phyloP scores from a whole-genome alignment of 2,329 filamentous ascomycete species.

The Microthyrium microscopicum region DNA sequence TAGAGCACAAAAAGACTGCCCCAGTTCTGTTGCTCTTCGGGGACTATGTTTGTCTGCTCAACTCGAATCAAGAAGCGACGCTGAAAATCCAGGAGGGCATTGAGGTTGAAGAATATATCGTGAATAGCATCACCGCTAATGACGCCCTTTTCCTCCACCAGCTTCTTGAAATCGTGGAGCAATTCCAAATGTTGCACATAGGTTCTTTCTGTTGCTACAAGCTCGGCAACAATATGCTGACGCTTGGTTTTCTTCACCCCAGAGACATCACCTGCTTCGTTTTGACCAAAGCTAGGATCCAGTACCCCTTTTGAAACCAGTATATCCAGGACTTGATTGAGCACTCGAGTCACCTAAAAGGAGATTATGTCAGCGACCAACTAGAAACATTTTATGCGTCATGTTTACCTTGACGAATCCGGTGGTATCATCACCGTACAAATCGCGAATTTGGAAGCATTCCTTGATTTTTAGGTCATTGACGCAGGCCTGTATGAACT shows the following conservation, averaged over 20 bases:
- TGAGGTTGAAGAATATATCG: constrained; percentile 92
- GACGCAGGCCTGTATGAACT: constrained; percentile 80
- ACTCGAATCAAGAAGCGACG: constrained; percentile 88
- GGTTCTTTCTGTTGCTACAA: constrained; percentile 90
- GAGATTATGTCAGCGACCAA: constrained; percentile 8
- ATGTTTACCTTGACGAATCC: constrained; percentile 74
- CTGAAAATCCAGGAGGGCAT: constrained; percentile 87
- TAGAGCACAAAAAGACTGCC: constrained; percentile 77
- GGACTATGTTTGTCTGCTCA: constrained; percentile 81
- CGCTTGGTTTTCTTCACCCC: constrained; percentile 38
- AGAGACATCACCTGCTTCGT: constrained; percentile 21
- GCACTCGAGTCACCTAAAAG: constrained; percentile 63
- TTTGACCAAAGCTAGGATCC: constrained; percentile 37
- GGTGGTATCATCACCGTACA: constrained; percentile 87
- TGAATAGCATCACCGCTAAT: constrained; percentile 83
- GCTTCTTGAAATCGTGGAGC: constrained; percentile 78
- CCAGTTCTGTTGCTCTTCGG: constrained; percentile 69
- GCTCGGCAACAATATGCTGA: constrained; percentile 78
- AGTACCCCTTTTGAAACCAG: constrained; percentile 65
- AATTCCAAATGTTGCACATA: constrained; percentile 96
- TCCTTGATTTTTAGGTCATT: constrained; percentile 64
- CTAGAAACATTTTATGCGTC: neutral
- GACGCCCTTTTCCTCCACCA: constrained; percentile 71
- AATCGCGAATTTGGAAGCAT: constrained; percentile 80
- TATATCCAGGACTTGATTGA: constrained; percentile 81